Conservation (phyloP, 352 stramenopile genomes). For the Globisporangium takayamanum region DNA sequence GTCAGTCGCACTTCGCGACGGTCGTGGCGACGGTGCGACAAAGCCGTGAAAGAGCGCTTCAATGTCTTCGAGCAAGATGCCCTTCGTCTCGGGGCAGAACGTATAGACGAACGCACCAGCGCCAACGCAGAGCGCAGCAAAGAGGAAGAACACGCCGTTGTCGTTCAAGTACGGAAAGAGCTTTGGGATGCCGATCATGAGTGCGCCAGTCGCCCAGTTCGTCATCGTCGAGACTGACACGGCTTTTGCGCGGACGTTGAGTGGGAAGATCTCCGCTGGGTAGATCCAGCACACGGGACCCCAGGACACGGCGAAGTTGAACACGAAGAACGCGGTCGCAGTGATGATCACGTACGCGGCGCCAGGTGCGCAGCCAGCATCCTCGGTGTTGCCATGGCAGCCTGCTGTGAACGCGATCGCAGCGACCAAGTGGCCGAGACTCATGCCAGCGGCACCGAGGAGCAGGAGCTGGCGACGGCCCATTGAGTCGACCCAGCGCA, state of each 20-base stretch:
- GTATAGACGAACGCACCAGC: constrained; percentile 38
- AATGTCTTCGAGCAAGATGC: constrained; percentile 27
- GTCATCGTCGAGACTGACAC: constrained; percentile 39
- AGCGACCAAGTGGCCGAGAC: constrained; percentile 19
- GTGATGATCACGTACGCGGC: constrained; percentile 28
- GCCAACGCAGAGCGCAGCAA: constrained; percentile 27
- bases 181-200: constrained; percentile 39
- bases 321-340: constrained; percentile 32
- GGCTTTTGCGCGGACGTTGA: constrained; percentile 39
- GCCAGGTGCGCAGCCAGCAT: background rate
- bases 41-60: constrained; percentile 26
- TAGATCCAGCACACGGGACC: constrained; percentile 55
- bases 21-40: constrained; percentile 37
- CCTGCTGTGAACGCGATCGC: background rate
- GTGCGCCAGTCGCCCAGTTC: constrained; percentile 27
- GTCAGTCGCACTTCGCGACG: constrained; percentile 8
- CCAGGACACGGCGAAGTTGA: constrained; percentile 54
- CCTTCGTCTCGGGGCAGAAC: constrained; percentile 32
- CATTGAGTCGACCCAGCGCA: constrained; percentile 32
- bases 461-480: constrained; percentile 30
- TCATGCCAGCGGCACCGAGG: constrained; percentile 29
- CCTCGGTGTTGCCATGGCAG: background rate
- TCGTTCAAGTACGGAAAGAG: constrained; percentile 40
- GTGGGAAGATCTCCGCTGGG: constrained; percentile 48
- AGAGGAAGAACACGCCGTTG: constrained; percentile 43